Evolutionary conservation across 768 basidiomycete species (phyloP).

Genomic region (Trametes cubensis): DNA sequence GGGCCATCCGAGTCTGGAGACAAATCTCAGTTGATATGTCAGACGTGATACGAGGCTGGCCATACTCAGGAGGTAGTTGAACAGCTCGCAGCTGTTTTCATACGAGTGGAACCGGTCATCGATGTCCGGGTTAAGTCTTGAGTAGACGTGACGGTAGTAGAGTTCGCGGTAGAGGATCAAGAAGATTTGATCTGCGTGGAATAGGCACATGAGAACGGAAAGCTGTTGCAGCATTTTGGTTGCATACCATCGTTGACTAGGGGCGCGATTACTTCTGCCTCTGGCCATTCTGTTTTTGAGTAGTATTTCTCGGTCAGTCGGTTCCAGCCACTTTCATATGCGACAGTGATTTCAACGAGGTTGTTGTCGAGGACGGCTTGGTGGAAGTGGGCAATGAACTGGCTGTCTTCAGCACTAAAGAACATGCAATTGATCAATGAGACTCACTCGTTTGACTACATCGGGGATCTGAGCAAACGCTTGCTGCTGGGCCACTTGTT

Average conservation of each 20-base stretch:
- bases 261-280: conserved; percentile 93
- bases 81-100: conserved; percentile 96
- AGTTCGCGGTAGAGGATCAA: conserved; percentile 95
- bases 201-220: no score
- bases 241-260: conserved; percentile 87
- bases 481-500: conserved; percentile 81
- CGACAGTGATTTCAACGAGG: conserved; percentile 84
- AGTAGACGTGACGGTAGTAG: conserved; percentile 95
- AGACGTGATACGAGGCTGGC: conserved; percentile 14
- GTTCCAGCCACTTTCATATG: conserved; percentile 98
- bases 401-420: conserved; percentile 10
- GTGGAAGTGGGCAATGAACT: conserved; percentile 97
- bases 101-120: conserved; percentile 98
- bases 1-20: conserved; percentile 87
- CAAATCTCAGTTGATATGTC: neutral
- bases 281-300: conserved; percentile 93
- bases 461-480: conserved; percentile 86
- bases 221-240: neutral
- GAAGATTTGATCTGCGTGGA: conserved; percentile 80
- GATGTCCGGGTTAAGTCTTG: conserved; percentile 90
- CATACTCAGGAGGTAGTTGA: conserved; percentile 95
- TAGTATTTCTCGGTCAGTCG: conserved; percentile 96
- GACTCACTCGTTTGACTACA: conserved; percentile 80
- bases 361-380: conserved; percentile 92
- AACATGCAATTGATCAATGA: neutral